phyloP scores from a whole-genome alignment of 2,329 filamentous ascomycete genomes.

The Tolypocladium capitatum region DNA sequence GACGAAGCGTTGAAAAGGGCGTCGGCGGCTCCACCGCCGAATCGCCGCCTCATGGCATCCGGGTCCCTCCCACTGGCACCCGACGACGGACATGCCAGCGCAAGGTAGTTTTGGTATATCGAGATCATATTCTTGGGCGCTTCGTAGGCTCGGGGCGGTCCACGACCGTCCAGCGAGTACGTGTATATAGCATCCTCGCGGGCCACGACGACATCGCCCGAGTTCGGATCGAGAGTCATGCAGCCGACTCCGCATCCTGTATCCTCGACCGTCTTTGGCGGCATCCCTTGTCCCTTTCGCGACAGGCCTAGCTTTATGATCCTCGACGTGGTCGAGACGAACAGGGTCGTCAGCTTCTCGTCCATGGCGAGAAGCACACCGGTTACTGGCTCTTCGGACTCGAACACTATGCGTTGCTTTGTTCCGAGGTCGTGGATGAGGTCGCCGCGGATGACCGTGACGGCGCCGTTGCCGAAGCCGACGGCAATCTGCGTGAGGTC shows the following conservation, averaged over 20 bases:
- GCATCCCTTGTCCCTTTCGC: constrained; percentile 77
- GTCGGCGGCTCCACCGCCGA: constrained; percentile 57
- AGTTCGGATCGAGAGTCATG: constrained; percentile 73
- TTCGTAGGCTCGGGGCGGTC: constrained; percentile 82
- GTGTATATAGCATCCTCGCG: constrained; percentile 93
- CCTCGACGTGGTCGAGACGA: constrained; percentile 80
- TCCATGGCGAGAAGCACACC: constrained; percentile 66
- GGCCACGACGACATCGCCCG: constrained; percentile 79
- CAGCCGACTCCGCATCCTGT: constrained; percentile 85
- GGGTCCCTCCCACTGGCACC: constrained; percentile 39
- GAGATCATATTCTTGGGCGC: constrained; percentile 73
- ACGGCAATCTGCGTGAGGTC: constrained; percentile 88
- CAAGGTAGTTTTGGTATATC: constrained; percentile 74
- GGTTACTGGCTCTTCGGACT: constrained; percentile 92
- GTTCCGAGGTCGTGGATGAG: constrained; percentile 90
- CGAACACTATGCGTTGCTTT: constrained; percentile 86
- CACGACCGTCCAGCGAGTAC: constrained; percentile 74
- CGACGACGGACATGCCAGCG: constrained; percentile 65
- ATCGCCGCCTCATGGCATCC: constrained; percentile 53
- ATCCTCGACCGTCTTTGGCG: constrained; percentile 79
- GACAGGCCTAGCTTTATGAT: constrained; percentile 80
- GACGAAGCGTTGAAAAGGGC: constrained; percentile 76
- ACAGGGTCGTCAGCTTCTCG: constrained; percentile 57
- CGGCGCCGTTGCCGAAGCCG: constrained; percentile 89
- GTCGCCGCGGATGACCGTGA: constrained; percentile 87